These are phyloP conservation scores for Drechslerella stenobrocha DNA, from an alignment of 2,329 filamentous ascomycete genomes.

Conservation along the genomic window DNA sequence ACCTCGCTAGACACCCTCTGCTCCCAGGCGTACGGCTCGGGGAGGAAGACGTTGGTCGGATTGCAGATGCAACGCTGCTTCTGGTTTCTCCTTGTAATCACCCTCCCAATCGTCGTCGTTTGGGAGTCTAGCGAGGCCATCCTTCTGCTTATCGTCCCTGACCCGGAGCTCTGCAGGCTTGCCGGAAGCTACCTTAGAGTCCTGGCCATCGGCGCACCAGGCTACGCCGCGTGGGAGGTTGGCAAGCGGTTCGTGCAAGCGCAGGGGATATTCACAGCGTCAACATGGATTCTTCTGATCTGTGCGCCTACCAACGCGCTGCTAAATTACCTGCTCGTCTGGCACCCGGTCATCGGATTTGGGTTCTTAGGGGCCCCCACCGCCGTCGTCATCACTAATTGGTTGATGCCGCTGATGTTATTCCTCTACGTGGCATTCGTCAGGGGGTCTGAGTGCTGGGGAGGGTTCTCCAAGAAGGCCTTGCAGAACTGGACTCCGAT, in stretches of 20 bases:
- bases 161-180: constrained; percentile 69
- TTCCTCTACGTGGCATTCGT: constrained; percentile 74
- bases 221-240: constrained; percentile 68
- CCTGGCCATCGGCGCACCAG: constrained; percentile 68
- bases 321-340: constrained; percentile 66
- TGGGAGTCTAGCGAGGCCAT: constrained; percentile 72
- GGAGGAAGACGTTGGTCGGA: constrained; percentile 84
- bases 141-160: constrained; percentile 69
- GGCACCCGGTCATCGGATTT: constrained; percentile 58
- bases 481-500: constrained; percentile 69
- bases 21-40: constrained; percentile 89
- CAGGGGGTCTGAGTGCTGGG: constrained; percentile 76
- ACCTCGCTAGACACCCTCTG: constrained; percentile 92
- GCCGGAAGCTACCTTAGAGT: constrained; percentile 75
- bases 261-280: constrained; percentile 80
- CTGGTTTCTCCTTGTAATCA: constrained; percentile 72
- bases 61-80: constrained; percentile 81
- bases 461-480: constrained; percentile 71
- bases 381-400: constrained; percentile 75
- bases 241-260: constrained; percentile 87
- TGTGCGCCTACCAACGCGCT: constrained; percentile 79
- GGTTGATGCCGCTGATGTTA: constrained; percentile 71
- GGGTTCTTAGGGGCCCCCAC: constrained; percentile 80
- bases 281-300: constrained; percentile 78
- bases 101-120: constrained; percentile 70